Conservation (phyloP, 1,284 basidiomycete genomes). For the Papiliotrema fonsecae region DNA sequence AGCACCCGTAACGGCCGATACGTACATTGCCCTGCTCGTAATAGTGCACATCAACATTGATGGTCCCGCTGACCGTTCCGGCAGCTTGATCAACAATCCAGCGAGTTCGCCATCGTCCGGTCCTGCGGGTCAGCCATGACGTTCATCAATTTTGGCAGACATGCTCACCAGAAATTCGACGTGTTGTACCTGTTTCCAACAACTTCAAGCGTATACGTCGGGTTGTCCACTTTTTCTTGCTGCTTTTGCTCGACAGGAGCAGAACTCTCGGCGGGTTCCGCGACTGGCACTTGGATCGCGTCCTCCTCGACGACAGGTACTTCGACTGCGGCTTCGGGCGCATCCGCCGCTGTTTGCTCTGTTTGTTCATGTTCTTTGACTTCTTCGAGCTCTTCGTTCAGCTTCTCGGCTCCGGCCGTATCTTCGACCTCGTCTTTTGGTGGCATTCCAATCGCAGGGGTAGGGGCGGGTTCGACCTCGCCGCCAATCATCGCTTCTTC, state of each 20-base stretch:
- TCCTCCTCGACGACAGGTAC: background rate
- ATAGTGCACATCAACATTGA: conserved; percentile 84
- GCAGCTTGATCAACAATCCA: conserved; percentile 49
- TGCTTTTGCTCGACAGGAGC: conserved; percentile 12
- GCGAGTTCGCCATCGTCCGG: conserved; percentile 76
- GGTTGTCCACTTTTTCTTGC: conserved; percentile 32
- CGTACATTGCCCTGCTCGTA: conserved; percentile 91
- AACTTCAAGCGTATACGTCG: conserved; percentile 66
- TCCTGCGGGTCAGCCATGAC: conserved; percentile 54
- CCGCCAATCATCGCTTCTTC: conserved; percentile 28
- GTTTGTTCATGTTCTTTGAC: conserved; percentile 21
- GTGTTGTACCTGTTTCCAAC: conserved; percentile 93
- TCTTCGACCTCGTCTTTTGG: conserved; percentile 28
- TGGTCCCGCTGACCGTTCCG: conserved; percentile 52
- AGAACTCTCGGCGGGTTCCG: background rate
- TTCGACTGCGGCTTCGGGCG: conserved; percentile 1
- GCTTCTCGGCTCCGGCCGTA: conserved; percentile 26
- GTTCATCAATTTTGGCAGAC: background rate
- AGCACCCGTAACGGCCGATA: conserved; percentile 1
- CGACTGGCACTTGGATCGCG: conserved; percentile 4
- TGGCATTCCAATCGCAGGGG: conserved; percentile 18
- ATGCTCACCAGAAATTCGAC: conserved; percentile 74
- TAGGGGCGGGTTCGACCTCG: conserved; percentile 26
- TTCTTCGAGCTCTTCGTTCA: conserved; percentile 29
- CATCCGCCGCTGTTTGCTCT: conserved; percentile 3